Evolutionary conservation across 495 filamentous ascomycete genomes (phyloP), one percentile per base, ranked within the genome.

Genomic region (Extremus antarcticus): DNA sequence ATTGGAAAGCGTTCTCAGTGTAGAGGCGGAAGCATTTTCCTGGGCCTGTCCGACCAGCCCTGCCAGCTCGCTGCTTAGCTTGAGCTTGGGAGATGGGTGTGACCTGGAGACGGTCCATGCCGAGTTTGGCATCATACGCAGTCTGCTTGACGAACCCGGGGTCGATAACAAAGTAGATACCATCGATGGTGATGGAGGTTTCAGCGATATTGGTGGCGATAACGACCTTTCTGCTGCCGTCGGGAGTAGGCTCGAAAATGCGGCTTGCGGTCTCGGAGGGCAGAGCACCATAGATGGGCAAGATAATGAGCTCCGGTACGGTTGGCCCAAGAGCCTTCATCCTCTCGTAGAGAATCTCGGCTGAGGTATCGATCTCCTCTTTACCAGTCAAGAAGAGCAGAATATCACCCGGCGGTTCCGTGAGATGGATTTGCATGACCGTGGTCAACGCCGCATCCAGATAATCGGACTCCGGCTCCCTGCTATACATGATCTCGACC

Each of bases 171-270:
- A 94, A 99, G 73, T 94, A 94, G 57, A 99, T 94, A 40, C 87
- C 83, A 67, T 97, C 92, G 54, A 99, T 96, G 0, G 92, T 99
- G 61, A 99, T 91, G 16, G 87, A 94, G 0, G 92, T 99, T 65
- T 99, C 92, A 0, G 92, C 92, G 64, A 99, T 99, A 60, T 99
- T 99, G 17, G 92, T 99, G 1, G 92, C 94, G 67, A 99, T 95
- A 48, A 99, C 87, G 16, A 96, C 89, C 70, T 99, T 99, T 51
- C 92, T 77, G 43, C 81, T 85, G 35, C 92, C 92, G 17, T 84
- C 78, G 4, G 91, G 88, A 19, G 94, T 86, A 16, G 90, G 90
- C 22, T 97, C 92, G 66, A 99, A 99, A 47, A 97, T 94, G 55
- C 76, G 79, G 64, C 86, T 91, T 64, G 96, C 92, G 77, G 95